Base-by-base conservation (phyloP, 2,329 filamentous ascomycete species). In the Dothideomycetes sp. region DNA sequence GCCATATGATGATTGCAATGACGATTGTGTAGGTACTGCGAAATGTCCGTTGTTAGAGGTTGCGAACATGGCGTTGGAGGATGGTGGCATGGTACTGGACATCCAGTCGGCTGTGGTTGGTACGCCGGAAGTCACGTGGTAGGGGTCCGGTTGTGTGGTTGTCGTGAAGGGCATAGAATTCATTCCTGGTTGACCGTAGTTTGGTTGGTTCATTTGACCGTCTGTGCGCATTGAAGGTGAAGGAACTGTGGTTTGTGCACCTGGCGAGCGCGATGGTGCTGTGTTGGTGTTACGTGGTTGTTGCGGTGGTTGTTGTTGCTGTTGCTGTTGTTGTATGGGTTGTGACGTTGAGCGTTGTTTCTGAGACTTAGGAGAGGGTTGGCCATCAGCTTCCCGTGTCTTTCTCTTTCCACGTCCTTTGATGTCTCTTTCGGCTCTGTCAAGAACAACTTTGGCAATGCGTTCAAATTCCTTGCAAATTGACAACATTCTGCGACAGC, bases 401-500 rank as follows among this genome's bases (percentile, higher is more conserved):
- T 94, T 95, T 46, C 89, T 78, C 68, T 96, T 96, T 43, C 85
- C 78, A 45, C 84, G 77, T 4, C 77, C 80, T 18, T 80, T 74
- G 24, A 83, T 76, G 37, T 96, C 89, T 54, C 82, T 86, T 56
- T 96, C 89, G 1, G 85, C 77, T 59, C 88, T 94, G 45, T 96
- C 89, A 32, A 96, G 79, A 7, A 94, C 86, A 3, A 87, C 78
- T 55, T 82, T 85, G 24, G 87, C 87, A 49, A 98, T 95, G 44
- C 91, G 79, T 60, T 94, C 88, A 52, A 98, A 98, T 55, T 98
- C 91, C n/a, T 84, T 78, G 60, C 89, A 96, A 1, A 96, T 82
- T 17, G 81, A 82, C 13, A 95, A 74, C 86, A 96, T 96, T 35
- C 91, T 83, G 57, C 86, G 85, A 4, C 96, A 85, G 53, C 85